Base-by-base conservation (phyloP, 148 eudicot genomes). In the Camellia granthamiana region DNA sequence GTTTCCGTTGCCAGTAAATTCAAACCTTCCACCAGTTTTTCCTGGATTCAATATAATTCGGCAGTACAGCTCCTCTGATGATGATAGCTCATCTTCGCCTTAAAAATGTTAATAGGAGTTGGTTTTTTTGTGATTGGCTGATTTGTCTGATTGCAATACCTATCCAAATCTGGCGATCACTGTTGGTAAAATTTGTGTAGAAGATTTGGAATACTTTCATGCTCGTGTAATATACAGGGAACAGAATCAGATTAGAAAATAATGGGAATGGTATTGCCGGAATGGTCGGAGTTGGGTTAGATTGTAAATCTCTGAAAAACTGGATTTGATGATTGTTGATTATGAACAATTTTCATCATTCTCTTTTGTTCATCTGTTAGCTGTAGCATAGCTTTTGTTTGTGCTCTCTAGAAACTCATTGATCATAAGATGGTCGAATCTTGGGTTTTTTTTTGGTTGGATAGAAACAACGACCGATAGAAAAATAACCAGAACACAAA, bases 1-100 rank as follows among this genome's bases (percentile, higher is more conserved):
- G 38, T 55, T 79, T 61, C 80, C 88, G 7, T 16, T 54, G 60
- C 81, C 90, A 0, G 78, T 82, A 43, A 87, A 85, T 84, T 85
- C 88, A 38, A 79, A 65, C 74, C 47, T 84, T 51, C 85, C 85
- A 1, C 87, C 84, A 1, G 86, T 88, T 49, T 92, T 93, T 81
- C 92, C 90, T 47, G 89, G 77, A 66, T 77, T 89, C n/a, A 79
- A 55, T 21, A 79, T 72, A 10, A 59, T 42, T 56, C 84, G 77
- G 62, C 83, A 73, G 61, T 42, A 43, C 56, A 79, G 86, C 74
- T 78, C 83, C 3, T 81, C 77, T 10, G 85, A 84, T 42, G 87
- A 83, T 64, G 90, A 87, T 47, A 63, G 80, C 55, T 66, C 69
- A 16, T 75, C 77, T 41, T 75, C 54, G 1, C 15, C 66, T 58